Base-by-base conservation (phyloP, 352 stramenopile species). In the Phytopythium litorale region DNA sequence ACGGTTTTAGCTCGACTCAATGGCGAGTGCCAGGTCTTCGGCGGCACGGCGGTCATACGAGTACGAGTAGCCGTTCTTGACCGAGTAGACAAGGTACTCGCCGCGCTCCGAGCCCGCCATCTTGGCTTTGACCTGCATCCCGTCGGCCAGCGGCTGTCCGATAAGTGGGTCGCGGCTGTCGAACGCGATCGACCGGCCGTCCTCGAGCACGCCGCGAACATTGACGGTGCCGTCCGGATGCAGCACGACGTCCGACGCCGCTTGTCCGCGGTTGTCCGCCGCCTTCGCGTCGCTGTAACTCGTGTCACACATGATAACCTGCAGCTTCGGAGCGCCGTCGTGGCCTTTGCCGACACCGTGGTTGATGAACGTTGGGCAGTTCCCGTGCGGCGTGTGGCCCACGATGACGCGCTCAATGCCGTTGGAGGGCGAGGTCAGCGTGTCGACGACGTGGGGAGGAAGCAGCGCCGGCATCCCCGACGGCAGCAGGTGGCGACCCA, bases 261-360 rank as follows among this genome's bases (percentile, higher is more conserved):
- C 90, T 9, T 63, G 58, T 9, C 92, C 93, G 6, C 93, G 83
- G 45, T 94, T 96, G 56, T 97, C 88, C 19, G 61, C 45, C 19
- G 71, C 67, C 30, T 50, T 69, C 45, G 81, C 76, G 65, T 97
- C 86, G 46, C 91, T 96, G 66, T 97, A 98, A 51, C 91, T 98
- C 23, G 91, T 98, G 71, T 98, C 93, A 37, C 88, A 96, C 67
- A 95, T 96, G 60, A 97, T 78, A 11, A 97, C 81, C 73, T 96
- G 80, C 62, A 82, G 59, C 42, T 97, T 89, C 38, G 46, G 19
- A 8, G 42, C 13, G 1, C 8, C 9, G 4, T n/a, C 28, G 46
- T 30, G 46, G 4, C 46, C 64, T 25, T 66, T 64, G 40, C 55
- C 57, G 37, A 48, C 40, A 19, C 48, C 25, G 52, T 94, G 85